Base-by-base conservation (phyloP, 495 filamentous ascomycete genomes). In the Amphirosellinia nigrospora region DNA sequence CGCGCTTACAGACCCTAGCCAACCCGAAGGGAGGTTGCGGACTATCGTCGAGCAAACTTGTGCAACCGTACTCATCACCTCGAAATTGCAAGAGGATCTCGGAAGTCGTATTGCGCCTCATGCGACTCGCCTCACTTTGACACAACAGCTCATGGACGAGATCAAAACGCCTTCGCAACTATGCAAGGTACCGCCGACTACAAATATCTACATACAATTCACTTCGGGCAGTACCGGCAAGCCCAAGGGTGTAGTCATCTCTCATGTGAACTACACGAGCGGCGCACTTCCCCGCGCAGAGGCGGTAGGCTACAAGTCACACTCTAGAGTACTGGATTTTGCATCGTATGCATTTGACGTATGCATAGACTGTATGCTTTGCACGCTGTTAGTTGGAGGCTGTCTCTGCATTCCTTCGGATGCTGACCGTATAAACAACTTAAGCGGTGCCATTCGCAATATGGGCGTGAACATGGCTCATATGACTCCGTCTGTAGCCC, bases 331-430 rank as follows among this genome's bases (percentile, higher is more conserved):
- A 11, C 80, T 86, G 32, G 83, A 88, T 64, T 87, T 87, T 64
- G 81, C 84, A 0, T 81, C 83, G 9, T 86, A 83, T 69, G 76
- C 79, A n/a, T 88, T 87, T 59, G 86, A 86, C 48, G 82, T 85
- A 5, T 81, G 81, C 52, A 81, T 87, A 53, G 79, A 82, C 69
- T 84, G 86, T 60, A 87, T 88, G 72, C 74, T 84, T 3, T 82
- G 79, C 58, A 86, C 86, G 0, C 72, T 89, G 2, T 73, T 75
- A 30, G 77, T 79, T 4, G 90, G 90, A 36, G 89, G 87, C 4
- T 90, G 88, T 68, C 81, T 92, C 10, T 92, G 90, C 73, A 83
- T 91, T n/a, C 86, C 86, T 0, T 83, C 82, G 1, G 85, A 91
- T 48, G 83, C 79, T 21, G 82, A 81, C 11, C 74, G 81, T n/a